Evolutionary conservation across 2,329 filamentous ascomycete genomes (phyloP).

Genomic region (Xylariaceae sp.): DNA sequence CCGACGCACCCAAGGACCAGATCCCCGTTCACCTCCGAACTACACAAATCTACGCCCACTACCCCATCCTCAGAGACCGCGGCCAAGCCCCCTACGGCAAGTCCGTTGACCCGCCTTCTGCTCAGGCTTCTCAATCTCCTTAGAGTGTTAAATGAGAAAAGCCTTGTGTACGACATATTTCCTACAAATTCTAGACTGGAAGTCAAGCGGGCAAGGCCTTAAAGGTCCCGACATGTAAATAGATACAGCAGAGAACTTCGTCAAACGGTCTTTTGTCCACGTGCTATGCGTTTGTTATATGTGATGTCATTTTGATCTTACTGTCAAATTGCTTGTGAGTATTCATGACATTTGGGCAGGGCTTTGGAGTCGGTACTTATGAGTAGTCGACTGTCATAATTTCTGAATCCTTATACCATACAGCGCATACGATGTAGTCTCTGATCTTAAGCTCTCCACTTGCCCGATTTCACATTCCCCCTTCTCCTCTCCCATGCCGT

Average conservation of each 20-base stretch:
- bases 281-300: too few relatives aligned
- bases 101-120: conserved; percentile 30
- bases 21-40: conserved; percentile 72
- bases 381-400: too few relatives aligned
- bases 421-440: too few relatives aligned
- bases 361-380: too few relatives aligned
- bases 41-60: conserved; percentile 60
- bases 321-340: too few relatives aligned
- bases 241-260: conserved; percentile 9
- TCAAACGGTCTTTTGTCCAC: not conserved
- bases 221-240: conserved; percentile 17
- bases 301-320: too few relatives aligned
- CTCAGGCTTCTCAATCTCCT: conserved; percentile 24
- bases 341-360: too few relatives aligned
- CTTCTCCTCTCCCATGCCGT: too few relatives aligned
- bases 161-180: conserved; percentile 4
- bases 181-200: not conserved
- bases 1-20: conserved; percentile 66
- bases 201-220: not conserved
- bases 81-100: conserved; percentile 31
- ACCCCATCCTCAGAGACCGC: conserved; percentile 38
- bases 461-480: too few relatives aligned
- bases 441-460: too few relatives aligned
- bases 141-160: conserved; percentile 4
- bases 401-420: too few relatives aligned